Base-by-base conservation (phyloP, 768 basidiomycete species). In the Mycena crocata region DNA sequence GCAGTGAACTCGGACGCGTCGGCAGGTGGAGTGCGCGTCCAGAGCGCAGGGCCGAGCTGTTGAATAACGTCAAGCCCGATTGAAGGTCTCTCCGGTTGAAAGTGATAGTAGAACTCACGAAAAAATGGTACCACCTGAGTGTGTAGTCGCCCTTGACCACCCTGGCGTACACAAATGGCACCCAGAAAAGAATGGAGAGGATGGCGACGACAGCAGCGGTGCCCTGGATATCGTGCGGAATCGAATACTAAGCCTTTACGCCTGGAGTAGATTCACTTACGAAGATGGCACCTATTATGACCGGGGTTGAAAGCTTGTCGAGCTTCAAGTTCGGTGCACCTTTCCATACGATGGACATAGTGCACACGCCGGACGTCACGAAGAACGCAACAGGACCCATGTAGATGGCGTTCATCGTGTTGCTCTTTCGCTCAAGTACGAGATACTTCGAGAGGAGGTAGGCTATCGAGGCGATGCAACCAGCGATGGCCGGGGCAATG, bases 381-480 rank as follows among this genome's bases (percentile, higher is more conserved):
- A 45, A 45, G 21, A 45, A 45, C n/a, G n/a, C n/a, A 21, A 45
- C 44, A 19, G 44, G 44, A 19, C n/a, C n/a, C 7, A 19, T 24
- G 21, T 23, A 23, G 44, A 45, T 21, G 13, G 44, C 44, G n/a
- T 8, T 24, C 44, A 21, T 21, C 7, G 26, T 13, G 23, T 21
- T 23, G 44, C 26, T 45, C 44, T 45, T 45, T 24, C 44, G 21
- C 44, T 23, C 44, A 21, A 45, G 13, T 7, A 45, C 44, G 44
- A 45, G n/a, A 24, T 45, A 45, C 44, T 45, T 45, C n/a, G 44
- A 23, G 44, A 45, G 44, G 44, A 45, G 44, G 44, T 45, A 45
- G 44, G 26, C 44, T 21, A 23, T 23, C n/a, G 44, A 21, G 26
- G n/a, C 44, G 26, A 45, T 23, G n/a, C n/a, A 21, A 21, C n/a